A percentile compares a stretch with the other conserved stretches of the same genome.
Conservation (phyloP, 2,329 filamentous ascomycete genomes). For the Paecilomyces formosus region DNA sequence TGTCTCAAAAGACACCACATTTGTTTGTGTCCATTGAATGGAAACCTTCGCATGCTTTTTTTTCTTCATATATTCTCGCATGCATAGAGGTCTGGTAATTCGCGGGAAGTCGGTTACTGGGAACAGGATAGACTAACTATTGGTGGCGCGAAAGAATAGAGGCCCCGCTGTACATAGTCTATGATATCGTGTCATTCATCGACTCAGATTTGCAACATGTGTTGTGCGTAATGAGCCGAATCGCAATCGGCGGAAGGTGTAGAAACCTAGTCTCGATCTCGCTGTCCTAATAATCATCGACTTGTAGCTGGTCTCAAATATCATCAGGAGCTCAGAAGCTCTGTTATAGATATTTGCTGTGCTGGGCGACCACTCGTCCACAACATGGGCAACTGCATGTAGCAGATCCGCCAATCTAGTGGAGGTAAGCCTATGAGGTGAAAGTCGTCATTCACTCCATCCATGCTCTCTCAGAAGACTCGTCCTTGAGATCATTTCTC, state of each 20-base stretch:
- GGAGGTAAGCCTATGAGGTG: not conserved
- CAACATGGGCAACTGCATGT: too few relatives aligned
- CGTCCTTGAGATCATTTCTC: not conserved
- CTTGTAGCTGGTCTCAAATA: not conserved
- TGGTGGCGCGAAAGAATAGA: constrained; percentile 7
- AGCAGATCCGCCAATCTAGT: too few relatives aligned
- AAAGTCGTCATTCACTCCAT: not conserved
- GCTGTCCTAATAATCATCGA: not conserved
- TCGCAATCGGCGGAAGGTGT: not conserved
- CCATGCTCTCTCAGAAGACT: not conserved
- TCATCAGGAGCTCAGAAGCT: not conserved
- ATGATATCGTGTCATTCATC: constrained; percentile 2
- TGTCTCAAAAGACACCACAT: not conserved
- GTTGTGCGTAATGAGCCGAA: not conserved
- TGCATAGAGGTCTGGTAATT: constrained; percentile 8
- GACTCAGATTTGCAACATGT: not conserved
- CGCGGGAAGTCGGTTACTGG: constrained; percentile 8
- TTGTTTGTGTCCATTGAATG: not conserved
- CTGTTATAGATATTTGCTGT: not conserved
- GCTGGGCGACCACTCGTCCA: not conserved
- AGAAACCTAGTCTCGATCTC: not conserved
- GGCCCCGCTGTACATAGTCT: constrained; percentile 16
- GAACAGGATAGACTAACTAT: constrained; percentile 11
- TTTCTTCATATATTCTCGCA: not conserved
- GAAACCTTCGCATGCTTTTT: not conserved